Conservation (phyloP, 441 rosid genomes). For the Brassica balearica region DNA sequence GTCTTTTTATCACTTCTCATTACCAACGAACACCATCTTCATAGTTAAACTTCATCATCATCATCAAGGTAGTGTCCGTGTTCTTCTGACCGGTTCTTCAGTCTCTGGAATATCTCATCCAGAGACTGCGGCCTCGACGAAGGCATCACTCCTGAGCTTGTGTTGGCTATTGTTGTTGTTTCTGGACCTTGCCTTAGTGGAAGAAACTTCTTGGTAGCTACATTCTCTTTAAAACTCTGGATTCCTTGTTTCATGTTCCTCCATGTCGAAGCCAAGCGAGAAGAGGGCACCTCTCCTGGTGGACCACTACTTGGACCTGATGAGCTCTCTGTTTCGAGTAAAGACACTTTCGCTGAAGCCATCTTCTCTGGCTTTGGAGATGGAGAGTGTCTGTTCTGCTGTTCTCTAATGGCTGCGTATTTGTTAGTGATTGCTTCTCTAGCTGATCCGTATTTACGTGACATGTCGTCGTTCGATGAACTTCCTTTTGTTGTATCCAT, state of each 20-base stretch:
- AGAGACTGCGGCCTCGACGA: conserved; percentile 67
- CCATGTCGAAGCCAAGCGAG: conserved; percentile 77
- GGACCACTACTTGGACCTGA: conserved; percentile 42
- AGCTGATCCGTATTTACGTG: conserved; percentile 59
- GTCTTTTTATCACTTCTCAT: conserved; percentile 30
- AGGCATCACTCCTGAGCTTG: conserved; percentile 42
- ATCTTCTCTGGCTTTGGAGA: conserved; percentile 61
- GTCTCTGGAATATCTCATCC: conserved; percentile 89
- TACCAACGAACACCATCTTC: conserved; percentile 33
- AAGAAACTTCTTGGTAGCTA: conserved; percentile 71
- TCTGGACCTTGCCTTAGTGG: conserved; percentile 69
- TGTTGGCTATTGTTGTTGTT: conserved; percentile 41
- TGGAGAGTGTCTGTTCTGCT: conserved; percentile 59
- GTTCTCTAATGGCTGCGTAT: conserved; percentile 87
- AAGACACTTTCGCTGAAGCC: conserved; percentile 79
- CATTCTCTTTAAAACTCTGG: conserved; percentile 83
- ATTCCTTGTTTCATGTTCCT: conserved; percentile 84
- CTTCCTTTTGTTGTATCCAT: conserved; percentile 51
- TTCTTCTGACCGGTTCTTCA: conserved; percentile 71
- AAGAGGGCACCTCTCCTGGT: conserved; percentile 58
- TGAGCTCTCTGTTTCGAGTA: conserved; percentile 61
- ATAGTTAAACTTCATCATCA: conserved; percentile 51
- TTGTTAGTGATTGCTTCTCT: conserved; percentile 85
- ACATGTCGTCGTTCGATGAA: conserved; percentile 60
- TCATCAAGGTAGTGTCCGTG: conserved; percentile 48